Evolutionary conservation across 148 eudicot species (phyloP).

Genomic region (Polygonum maritimum): DNA sequence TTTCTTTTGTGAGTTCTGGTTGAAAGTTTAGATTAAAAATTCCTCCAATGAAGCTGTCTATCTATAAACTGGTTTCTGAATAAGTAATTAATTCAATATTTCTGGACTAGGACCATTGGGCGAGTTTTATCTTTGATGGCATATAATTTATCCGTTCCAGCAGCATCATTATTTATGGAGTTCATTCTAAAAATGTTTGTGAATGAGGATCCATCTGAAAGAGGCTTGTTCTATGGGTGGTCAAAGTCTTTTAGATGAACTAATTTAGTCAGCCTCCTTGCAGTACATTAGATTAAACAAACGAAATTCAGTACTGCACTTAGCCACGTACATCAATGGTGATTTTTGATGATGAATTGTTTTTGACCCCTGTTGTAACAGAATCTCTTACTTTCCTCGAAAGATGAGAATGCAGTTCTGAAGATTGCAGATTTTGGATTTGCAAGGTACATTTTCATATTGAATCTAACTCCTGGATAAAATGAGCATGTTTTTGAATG

Average conservation of each 20-base stretch:
- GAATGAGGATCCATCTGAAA: neutral
- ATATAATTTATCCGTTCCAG: neutral
- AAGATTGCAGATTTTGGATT: slow-evolving; percentile 99
- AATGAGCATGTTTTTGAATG: neutral
- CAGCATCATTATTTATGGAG: neutral
- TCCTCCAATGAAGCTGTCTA: neutral
- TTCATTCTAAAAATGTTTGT: neutral
- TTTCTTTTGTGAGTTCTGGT: neutral
- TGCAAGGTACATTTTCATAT: slow-evolving; percentile 55
- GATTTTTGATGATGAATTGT: neutral
- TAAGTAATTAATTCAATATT: neutral
- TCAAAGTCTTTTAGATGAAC: neutral
- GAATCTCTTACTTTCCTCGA: slow-evolving; percentile 76
- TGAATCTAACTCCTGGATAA: neutral
- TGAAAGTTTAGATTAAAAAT: neutral
- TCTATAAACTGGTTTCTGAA: neutral
- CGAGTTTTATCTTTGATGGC: neutral
- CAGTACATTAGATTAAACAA: neutral
- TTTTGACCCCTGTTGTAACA: slow-evolving; percentile 26
- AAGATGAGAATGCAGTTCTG: slow-evolving; percentile 49
- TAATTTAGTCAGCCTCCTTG: neutral
- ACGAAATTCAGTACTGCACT: neutral
- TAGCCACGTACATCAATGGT: neutral
- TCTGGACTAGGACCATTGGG: neutral
- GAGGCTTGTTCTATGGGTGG: neutral